phyloP scores from a whole-genome alignment of 73 alveolate species.

The Urostyla sp. region DNA sequence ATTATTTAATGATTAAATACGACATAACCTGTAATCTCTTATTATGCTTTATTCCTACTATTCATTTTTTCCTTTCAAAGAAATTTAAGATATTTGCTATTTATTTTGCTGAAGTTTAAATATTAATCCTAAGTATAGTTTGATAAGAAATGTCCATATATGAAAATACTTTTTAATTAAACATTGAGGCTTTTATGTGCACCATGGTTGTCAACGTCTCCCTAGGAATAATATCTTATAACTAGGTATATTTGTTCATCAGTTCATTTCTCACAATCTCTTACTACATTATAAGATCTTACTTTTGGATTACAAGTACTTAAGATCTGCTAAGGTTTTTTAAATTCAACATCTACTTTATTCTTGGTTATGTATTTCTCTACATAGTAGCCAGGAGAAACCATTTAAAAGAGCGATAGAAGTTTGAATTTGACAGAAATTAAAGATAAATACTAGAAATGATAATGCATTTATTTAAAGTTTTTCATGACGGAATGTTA shows the following conservation, averaged over 20 bases:
- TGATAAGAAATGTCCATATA: conserved; percentile 16
- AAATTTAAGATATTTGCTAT: neutral
- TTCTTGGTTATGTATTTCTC: neutral
- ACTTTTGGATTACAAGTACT: neutral
- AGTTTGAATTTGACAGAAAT: neutral
- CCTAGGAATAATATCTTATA: neutral
- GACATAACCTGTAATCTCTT: too few species aligned
- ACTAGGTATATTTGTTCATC: neutral
- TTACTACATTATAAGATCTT: neutral
- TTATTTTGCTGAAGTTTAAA: neutral
- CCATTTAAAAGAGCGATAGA: neutral
- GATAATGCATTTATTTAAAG: conserved; percentile 2
- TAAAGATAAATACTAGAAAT: conserved; percentile 10
- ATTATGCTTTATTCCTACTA: neutral
- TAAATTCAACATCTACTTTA: neutral
- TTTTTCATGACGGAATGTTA: conserved; percentile 9
- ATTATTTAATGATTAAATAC: too few species aligned
- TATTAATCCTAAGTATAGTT: neutral
- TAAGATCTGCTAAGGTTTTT: neutral
- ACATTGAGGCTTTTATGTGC: conserved; percentile 7
- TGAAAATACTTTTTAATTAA: neutral
- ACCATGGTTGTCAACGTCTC: conserved; percentile 1
- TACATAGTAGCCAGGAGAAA: conserved; percentile 7
- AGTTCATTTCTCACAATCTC: neutral
- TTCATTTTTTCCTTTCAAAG: neutral